phyloP scores from a whole-genome alignment of 768 basidiomycete species.

The Tulasnella sp. region DNA sequence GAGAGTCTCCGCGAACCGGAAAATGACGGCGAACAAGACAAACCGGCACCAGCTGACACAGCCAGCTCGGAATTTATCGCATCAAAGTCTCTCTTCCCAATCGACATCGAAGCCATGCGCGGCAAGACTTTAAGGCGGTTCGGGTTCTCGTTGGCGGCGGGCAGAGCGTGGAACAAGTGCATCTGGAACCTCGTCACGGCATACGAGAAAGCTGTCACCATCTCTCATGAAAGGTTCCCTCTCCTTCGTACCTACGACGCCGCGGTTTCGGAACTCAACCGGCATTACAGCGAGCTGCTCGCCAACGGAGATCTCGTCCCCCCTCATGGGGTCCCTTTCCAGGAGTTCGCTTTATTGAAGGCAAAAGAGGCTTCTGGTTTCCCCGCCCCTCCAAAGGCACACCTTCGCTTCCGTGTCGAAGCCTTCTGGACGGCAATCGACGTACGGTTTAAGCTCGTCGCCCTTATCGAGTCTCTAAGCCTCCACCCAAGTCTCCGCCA shows the following conservation, averaged over 20 bases:
- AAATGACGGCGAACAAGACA: background rate
- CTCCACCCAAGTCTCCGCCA: background rate
- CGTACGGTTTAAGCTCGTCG: conserved; percentile 55
- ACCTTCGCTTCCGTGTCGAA: conserved; percentile 63
- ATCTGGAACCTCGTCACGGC: conserved; percentile 43
- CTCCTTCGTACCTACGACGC: conserved; percentile 66
- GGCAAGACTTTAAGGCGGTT: background rate
- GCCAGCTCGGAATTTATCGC: background rate
- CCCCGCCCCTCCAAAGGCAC: conserved; percentile 56
- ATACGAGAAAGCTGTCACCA: conserved; percentile 49
- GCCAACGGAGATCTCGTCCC: conserved; percentile 47
- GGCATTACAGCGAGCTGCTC: background rate
- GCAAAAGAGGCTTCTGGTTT: conserved; percentile 61
- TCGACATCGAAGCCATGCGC: background rate
- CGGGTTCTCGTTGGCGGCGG: background rate
- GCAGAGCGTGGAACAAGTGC: background rate
- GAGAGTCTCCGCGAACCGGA: background rate
- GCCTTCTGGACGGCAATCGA: conserved; percentile 60
- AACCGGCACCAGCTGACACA: background rate
- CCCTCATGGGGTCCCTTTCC: conserved; percentile 42
- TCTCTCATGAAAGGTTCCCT: conserved; percentile 56
- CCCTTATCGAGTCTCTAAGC: conserved; percentile 50
- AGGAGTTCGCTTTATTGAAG: conserved; percentile 57
- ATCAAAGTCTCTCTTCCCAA: conserved; percentile 25
- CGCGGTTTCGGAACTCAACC: conserved; percentile 56